Percentiles rank a stretch among this genome's conserved stretches.
These are phyloP conservation scores for Blastobotrys aristatus DNA, from an alignment of 1,139 yeast species.

Conservation along the genomic window DNA sequence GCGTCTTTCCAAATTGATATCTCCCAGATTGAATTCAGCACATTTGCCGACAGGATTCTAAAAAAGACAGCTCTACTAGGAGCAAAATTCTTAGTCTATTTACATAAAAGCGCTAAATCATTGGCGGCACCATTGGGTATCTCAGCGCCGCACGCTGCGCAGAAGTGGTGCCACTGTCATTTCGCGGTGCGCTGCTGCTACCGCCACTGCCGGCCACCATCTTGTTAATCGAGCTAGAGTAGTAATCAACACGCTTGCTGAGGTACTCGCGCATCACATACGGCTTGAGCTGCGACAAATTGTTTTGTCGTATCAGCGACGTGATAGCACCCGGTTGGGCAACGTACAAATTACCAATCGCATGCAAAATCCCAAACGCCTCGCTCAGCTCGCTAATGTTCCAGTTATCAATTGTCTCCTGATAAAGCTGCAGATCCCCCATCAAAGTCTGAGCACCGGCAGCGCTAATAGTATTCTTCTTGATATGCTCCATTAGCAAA, in stretches of 20 bases:
- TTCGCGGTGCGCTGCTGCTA: neutral
- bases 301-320: slow-evolving; percentile 80
- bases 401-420: slow-evolving; percentile 70
- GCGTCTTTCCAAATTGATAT: no score
- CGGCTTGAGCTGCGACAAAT: slow-evolving; percentile 63
- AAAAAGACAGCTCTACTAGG: no score
- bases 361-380: slow-evolving; percentile 67
- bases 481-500: slow-evolving; percentile 65
- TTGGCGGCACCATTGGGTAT: slow-evolving; percentile 5
- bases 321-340: slow-evolving; percentile 71
- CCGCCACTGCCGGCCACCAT: slow-evolving; percentile 25
- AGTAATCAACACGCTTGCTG: slow-evolving; percentile 61
- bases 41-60: no score
- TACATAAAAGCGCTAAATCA: neutral
- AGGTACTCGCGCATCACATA: slow-evolving; percentile 64
- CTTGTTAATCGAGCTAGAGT: slow-evolving; percentile 51
- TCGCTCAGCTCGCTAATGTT: slow-evolving; percentile 58
- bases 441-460: slow-evolving; percentile 84
- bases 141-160: slow-evolving; percentile 1
- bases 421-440: slow-evolving; percentile 76
- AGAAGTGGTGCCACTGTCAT: neutral
- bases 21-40: no score
- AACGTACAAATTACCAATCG: slow-evolving; percentile 78
- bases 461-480: slow-evolving; percentile 69
- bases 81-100: no score